Conservation (phyloP, 306 rosid genomes). For the Vicia faba region DNA sequence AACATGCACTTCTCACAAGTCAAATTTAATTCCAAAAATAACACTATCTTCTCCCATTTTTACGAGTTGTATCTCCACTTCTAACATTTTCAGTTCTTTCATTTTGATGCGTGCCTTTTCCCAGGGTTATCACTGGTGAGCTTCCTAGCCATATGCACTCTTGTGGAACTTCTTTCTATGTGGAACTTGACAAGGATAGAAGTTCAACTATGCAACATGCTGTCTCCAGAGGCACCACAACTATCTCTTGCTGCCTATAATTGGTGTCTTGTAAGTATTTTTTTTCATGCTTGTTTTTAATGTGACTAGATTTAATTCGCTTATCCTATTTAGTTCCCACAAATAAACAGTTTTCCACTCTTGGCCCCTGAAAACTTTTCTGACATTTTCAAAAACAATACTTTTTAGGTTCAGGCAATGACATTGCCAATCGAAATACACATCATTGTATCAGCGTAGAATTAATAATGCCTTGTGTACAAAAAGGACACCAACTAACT, state of each 20-base stretch:
- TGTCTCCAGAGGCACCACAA: conserved; percentile 88
- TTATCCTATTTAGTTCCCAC: neutral
- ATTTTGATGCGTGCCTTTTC: conserved; percentile 38
- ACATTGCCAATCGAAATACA: neutral
- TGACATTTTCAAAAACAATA: neutral
- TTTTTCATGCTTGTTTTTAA: conserved; percentile 16
- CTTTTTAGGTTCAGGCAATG: neutral
- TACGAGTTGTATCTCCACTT: conserved; percentile 23
- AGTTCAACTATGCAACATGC: conserved; percentile 85
- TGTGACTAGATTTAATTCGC: conserved; percentile 16
- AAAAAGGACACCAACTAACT: neutral
- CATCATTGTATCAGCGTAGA: neutral
- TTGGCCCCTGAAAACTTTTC: neutral
- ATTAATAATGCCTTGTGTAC: neutral
- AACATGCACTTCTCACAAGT: conserved; percentile 18
- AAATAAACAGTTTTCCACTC: no score
- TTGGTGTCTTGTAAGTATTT: conserved; percentile 70
- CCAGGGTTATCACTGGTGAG: conserved; percentile 73
- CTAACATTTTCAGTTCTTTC: conserved; percentile 35
- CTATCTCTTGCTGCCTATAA: conserved; percentile 87
- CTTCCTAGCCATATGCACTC: conserved; percentile 68
- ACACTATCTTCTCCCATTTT: conserved; percentile 13
- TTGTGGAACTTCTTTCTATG: conserved; percentile 87
- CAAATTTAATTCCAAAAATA: conserved; percentile 22
- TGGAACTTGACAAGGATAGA: conserved; percentile 97